Conservation (phyloP, 148 eudicot genomes). For the Spergularia marina region DNA sequence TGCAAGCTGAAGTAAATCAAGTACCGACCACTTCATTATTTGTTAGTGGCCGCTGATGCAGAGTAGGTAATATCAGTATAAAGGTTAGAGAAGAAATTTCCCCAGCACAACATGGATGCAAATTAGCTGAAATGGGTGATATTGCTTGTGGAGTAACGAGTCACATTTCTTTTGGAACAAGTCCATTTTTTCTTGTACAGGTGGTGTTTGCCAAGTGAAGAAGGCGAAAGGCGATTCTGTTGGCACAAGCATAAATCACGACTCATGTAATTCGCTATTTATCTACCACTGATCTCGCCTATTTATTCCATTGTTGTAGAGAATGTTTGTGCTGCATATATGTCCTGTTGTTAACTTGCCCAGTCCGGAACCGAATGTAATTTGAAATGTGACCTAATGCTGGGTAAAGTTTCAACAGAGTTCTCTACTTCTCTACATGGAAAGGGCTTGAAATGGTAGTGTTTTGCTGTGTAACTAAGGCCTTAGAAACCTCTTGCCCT, state of each 20-base stretch:
- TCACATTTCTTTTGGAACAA: slow-evolving; percentile 16
- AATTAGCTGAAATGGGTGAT: slow-evolving; percentile 24
- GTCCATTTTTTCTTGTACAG: slow-evolving; percentile 25
- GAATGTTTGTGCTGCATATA: slow-evolving; percentile 2
- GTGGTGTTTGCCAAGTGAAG: slow-evolving; percentile 13
- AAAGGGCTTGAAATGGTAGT: background rate
- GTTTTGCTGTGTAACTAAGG: background rate
- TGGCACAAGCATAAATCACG: slow-evolving; percentile 17
- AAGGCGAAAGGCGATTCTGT: slow-evolving; percentile 11
- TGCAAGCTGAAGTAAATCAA: slow-evolving; percentile 49
- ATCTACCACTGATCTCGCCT: slow-evolving; percentile 16
- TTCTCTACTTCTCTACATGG: background rate
- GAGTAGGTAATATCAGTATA: slow-evolving; percentile 24
- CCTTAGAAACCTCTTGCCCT: background rate
- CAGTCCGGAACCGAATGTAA: background rate
- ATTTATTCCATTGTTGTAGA: slow-evolving; percentile 14
- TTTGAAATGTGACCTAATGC: background rate
- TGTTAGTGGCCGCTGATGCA: slow-evolving; percentile 50
- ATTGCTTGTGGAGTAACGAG: slow-evolving; percentile 19
- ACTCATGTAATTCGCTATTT: slow-evolving; percentile 23
- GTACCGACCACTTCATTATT: slow-evolving; percentile 46
- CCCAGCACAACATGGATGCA: slow-evolving; percentile 9
- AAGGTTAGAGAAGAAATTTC: slow-evolving; percentile 23
- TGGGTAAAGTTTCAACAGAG: too few species aligned
- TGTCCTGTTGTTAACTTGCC: background rate